Percentiles rank a stretch among this genome's conserved stretches.
These are phyloP conservation scores for Alternaria sp. DNA, from an alignment of 2,329 filamentous ascomycete genomes.

Conservation along the genomic window DNA sequence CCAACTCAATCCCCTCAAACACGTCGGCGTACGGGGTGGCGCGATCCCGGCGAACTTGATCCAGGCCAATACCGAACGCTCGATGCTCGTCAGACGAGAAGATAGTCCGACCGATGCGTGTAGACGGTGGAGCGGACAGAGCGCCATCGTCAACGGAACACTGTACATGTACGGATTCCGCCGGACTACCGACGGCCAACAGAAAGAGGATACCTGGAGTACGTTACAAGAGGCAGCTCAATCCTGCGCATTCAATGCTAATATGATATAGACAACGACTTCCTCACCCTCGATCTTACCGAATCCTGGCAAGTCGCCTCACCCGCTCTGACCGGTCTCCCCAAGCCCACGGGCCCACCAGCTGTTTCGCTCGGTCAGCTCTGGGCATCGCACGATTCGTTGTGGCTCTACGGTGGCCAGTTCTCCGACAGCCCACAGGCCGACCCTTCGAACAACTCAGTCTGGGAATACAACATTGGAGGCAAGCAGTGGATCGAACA, in stretches of 20 bases:
- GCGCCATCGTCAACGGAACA: constrained; percentile 74
- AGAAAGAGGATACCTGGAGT: constrained; percentile 74
- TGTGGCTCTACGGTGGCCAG: constrained; percentile 77
- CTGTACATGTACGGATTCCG: constrained; percentile 78
- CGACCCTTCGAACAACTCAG: constrained; percentile 64
- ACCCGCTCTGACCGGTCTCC: constrained; percentile 67
- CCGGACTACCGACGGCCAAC: constrained; percentile 62
- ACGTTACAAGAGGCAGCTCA: constrained; percentile 34
- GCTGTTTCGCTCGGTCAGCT: constrained; percentile 75
- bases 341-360: constrained; percentile 71
- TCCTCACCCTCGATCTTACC: constrained; percentile 73
- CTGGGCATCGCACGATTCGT: constrained; percentile 73
- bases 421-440: constrained; percentile 68
- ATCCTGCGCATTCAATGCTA: not conserved
- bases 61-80: constrained; percentile 19
- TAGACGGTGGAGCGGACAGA: constrained; percentile 50
- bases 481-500: constrained; percentile 68
- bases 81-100: constrained; percentile 32
- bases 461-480: constrained; percentile 73
- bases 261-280: constrained; percentile 61
- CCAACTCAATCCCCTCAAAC: constrained; percentile 34
- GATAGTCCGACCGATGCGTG: constrained; percentile 44
- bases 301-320: constrained; percentile 72
- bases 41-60: constrained; percentile 30
- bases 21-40: constrained; percentile 34